Evolutionary conservation across 106 monocot species (phyloP).

Genomic region (Dendrobium huoshanense): DNA sequence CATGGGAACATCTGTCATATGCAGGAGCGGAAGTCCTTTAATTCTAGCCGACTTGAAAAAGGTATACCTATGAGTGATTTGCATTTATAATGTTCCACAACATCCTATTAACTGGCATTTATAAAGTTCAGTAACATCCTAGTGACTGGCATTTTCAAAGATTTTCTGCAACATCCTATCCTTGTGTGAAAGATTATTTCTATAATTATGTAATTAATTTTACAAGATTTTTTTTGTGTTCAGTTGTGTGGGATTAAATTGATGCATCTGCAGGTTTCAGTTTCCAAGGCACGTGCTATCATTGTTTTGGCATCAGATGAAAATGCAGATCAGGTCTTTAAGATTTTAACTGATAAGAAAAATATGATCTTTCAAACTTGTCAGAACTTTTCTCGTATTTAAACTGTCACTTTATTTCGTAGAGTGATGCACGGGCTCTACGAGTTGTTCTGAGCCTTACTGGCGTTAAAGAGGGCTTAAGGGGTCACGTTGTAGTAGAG

Average conservation of each 20-base stretch:
- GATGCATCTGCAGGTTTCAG: constrained; percentile 61
- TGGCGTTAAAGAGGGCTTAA: constrained; percentile 92
- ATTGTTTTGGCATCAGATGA: constrained; percentile 91
- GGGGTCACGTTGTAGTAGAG: constrained; percentile 89
- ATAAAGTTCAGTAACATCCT: neutral
- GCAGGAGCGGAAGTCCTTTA: constrained; percentile 93
- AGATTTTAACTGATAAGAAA: constrained; percentile 7
- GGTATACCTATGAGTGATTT: constrained; percentile 21
- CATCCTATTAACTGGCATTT: neutral
- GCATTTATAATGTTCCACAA: neutral
- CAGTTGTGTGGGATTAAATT: neutral
- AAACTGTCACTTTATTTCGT: constrained; percentile 7
- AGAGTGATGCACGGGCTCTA: constrained; percentile 93
- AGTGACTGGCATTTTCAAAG: neutral
- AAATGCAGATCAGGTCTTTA: constrained; percentile 83
- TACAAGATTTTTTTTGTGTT: neutral
- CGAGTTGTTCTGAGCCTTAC: constrained; percentile 83
- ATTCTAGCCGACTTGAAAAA: constrained; percentile 96
- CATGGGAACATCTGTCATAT: constrained; percentile 95
- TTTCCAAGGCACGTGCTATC: constrained; percentile 90
- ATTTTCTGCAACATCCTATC: neutral
- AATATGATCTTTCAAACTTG: neutral
- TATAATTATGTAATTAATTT: neutral
- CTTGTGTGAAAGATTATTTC: neutral
- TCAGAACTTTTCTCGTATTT: neutral